Percentiles rank a stretch among this genome's conserved stretches.
Evolutionary conservation across 2,329 filamentous ascomycete species (phyloP).

Genomic region (Hypoxylon sp.): DNA sequence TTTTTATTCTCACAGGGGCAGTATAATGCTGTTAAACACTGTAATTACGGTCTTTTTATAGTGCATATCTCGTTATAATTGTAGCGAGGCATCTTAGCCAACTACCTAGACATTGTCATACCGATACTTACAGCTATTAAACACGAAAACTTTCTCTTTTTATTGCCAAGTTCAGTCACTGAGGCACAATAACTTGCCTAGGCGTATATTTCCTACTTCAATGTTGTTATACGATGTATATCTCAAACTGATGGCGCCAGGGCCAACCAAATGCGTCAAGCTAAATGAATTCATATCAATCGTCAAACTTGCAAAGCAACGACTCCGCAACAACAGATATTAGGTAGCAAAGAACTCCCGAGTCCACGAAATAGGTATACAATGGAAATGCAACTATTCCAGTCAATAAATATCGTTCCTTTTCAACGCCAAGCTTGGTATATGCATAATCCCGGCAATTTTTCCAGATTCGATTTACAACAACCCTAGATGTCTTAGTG

Average conservation of each 20-base stretch:
- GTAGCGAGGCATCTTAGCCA: no score
- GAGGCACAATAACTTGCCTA: no score
- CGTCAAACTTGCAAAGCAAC: slow-evolving; percentile 23
- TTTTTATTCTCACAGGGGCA: no score
- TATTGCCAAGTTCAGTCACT: no score
- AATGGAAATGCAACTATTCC: slow-evolving; percentile 28
- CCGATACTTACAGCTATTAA: no score
- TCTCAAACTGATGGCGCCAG: not conserved
- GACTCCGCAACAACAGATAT: slow-evolving; percentile 11
- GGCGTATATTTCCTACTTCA: no score
- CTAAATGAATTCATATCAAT: slow-evolving; percentile 21
- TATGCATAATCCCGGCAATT: slow-evolving; percentile 18
- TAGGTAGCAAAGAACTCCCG: slow-evolving; percentile 15
- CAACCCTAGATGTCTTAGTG: slow-evolving; percentile 20
- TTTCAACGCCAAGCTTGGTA: slow-evolving; percentile 38
- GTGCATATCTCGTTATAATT: no score
- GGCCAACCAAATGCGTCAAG: not conserved
- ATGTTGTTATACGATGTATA: not conserved
- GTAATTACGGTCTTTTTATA: no score
- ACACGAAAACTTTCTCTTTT: no score
- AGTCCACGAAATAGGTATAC: slow-evolving; percentile 10
- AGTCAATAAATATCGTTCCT: slow-evolving; percentile 25
- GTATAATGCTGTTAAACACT: no score
- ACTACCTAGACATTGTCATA: no score
- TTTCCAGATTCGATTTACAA: slow-evolving; percentile 10